Conservation (phyloP, 2,329 filamentous ascomycete species). For the Trichoderma citrinoviride region DNA sequence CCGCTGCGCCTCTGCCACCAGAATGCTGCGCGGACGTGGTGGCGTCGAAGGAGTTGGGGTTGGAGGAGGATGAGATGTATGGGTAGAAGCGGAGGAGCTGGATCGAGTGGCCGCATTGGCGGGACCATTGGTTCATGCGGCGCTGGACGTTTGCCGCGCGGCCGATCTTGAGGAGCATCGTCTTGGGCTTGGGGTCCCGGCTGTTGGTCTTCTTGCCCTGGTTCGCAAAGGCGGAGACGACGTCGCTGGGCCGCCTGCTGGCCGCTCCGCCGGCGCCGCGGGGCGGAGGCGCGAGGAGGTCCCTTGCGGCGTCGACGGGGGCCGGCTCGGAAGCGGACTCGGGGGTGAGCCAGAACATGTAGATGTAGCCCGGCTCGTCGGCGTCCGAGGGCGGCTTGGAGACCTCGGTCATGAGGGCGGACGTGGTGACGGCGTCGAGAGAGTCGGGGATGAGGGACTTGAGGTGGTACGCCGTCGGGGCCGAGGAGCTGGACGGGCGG, state of each 20-base stretch:
- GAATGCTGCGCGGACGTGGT: background rate
- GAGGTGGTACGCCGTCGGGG: conserved; percentile 32
- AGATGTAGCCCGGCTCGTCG: conserved; percentile 84
- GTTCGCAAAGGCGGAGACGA: conserved; percentile 50
- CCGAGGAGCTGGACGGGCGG: conserved; percentile 34
- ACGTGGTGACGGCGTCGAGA: conserved; percentile 65
- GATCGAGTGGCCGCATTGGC: conserved; percentile 86
- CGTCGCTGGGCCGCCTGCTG: conserved; percentile 52
- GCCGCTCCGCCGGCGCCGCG: conserved; percentile 27
- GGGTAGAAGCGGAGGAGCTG: conserved; percentile 91
- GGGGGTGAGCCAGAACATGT: conserved; percentile 96
- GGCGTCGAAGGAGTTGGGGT: conserved; percentile 33
- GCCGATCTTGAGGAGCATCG: conserved; percentile 66
- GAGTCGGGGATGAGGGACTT: conserved; percentile 63
- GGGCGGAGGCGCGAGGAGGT: conserved; percentile 54
- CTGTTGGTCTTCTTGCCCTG: conserved; percentile 1
- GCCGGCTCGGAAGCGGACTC: conserved; percentile 50
- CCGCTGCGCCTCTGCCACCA: background rate
- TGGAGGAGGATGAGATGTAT: conserved; percentile 55
- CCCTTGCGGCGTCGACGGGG: conserved; percentile 57
- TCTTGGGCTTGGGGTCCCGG: conserved; percentile 45
- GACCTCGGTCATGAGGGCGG: conserved; percentile 72
- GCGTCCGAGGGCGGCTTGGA: conserved; percentile 66
- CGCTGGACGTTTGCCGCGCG: conserved; percentile 80
- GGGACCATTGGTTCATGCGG: conserved; percentile 87